Evolutionary conservation across 257 asterid species (phyloP), one percentile per base, ranked within the genome.

Genomic region (Solanum chaucha): DNA sequence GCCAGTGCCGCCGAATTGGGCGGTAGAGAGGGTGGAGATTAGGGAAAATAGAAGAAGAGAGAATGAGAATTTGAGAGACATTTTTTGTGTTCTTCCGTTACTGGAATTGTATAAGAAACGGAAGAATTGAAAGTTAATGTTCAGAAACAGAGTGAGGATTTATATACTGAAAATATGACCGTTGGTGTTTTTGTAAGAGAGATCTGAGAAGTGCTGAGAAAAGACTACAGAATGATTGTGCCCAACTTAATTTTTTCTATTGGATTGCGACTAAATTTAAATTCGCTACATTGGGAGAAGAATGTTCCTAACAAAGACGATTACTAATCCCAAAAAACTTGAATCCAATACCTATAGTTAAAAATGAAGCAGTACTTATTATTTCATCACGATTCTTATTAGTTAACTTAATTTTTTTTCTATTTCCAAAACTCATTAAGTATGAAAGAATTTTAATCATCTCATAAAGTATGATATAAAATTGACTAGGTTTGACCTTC

Each of bases 1-100:
- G 40, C 40, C 77, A 30, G 77, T 86, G 26, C 92, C 91, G 83
- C 90, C 90, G 85, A 87, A 89, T 75, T 90, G 93, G 80, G 94
- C 98, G 3, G 85, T 89, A 32, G 88, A 89, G 46, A 51, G 41
- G 71, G 83, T 78, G 88, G 88, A n/a, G 24, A 86, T 3, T 2
- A 87, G 15, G 59, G 73, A 32, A n/a, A 7, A 88, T 17, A 86
- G 64, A 86, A 77, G 15, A 74, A 20, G 59, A 32, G 85, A 89
- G 82, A 34, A 61, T 38, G 71, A 64, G 65, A 38, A 68, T 28
- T 20, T 70, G 4, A 22, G 77, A 10, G 70, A 26, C 87, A 85
- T 85, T 59, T 51, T 20, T 32, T 64, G 17, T 38, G 2, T 8
- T 8, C 6, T 40, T 38, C 83, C 3, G 55, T 30, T 24, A 40